These are phyloP conservation scores for Aspergillus hortae DNA, from an alignment of 2,329 filamentous ascomycete species.

Conservation along the genomic window DNA sequence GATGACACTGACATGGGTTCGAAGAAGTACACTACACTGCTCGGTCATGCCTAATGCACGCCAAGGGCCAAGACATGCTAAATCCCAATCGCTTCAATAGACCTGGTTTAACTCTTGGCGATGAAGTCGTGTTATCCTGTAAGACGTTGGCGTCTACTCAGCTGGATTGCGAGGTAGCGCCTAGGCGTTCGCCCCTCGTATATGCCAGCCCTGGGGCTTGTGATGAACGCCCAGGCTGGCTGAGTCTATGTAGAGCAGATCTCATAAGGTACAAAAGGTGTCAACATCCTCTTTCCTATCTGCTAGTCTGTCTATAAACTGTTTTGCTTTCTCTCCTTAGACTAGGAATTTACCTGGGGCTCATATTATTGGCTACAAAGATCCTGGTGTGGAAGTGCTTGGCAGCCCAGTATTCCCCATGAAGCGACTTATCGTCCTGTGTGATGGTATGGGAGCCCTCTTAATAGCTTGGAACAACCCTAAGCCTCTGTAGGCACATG, in stretches of 20 bases:
- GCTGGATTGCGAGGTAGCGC: neutral
- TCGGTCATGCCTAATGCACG: neutral
- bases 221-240: neutral
- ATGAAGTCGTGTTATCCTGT: neutral
- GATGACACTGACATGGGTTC: too few relatives aligned
- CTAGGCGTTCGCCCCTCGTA: neutral
- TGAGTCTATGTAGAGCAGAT: neutral
- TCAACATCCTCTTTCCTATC: neutral
- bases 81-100: neutral
- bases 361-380: too few relatives aligned
- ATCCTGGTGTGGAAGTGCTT: neutral
- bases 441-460: slow-evolving; percentile 24
- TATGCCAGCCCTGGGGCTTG: neutral
- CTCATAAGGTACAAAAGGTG: neutral
- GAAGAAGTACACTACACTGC: too few relatives aligned
- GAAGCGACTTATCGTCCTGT: slow-evolving; percentile 35
- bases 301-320: too few relatives aligned
- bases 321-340: too few relatives aligned
- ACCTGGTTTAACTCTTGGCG: neutral
- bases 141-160: neutral
- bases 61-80: neutral
- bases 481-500: slow-evolving; percentile 22
- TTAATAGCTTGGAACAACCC: neutral
- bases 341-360: too few relatives aligned
- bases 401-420: neutral